phyloP scores from a whole-genome alignment of 139 green algal species.

The Coccomyxa sp. region DNA sequence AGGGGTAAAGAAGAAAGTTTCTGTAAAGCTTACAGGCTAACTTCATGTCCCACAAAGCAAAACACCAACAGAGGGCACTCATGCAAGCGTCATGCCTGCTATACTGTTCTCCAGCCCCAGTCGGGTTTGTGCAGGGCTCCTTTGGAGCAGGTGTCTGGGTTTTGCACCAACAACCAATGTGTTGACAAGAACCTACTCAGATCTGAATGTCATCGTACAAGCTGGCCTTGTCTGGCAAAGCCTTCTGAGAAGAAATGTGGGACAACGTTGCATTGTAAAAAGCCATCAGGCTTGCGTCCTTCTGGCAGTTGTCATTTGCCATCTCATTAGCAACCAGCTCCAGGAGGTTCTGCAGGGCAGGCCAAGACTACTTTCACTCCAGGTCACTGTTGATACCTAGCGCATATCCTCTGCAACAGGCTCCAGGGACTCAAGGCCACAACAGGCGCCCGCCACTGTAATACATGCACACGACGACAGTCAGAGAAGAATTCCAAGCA shows the following conservation, averaged over 20 bases:
- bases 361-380: not conserved
- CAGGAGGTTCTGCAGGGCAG: constrained; percentile 39
- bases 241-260: constrained; percentile 34
- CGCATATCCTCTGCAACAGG: not conserved
- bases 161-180: no score
- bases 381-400: not conserved
- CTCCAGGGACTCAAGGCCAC: not conserved
- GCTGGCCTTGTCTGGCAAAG: not conserved
- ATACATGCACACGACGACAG: not conserved
- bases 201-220: not conserved
- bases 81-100: no score
- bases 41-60: no score
- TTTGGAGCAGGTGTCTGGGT: no score
- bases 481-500: no score
- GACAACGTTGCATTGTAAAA: constrained; percentile 35
- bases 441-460: not conserved
- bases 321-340: constrained; percentile 66
- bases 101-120: no score
- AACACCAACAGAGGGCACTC: no score
- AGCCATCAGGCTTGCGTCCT: constrained; percentile 27
- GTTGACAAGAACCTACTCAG: no score
- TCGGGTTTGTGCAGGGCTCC: no score
- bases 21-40: no score
- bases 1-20: no score
- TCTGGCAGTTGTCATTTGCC: constrained; percentile 21